A percentile compares a stretch with the other conserved stretches of the same genome.
These are phyloP conservation scores for Populus simonii DNA, from an alignment of 345 rosid genomes.

Conservation along the genomic window DNA sequence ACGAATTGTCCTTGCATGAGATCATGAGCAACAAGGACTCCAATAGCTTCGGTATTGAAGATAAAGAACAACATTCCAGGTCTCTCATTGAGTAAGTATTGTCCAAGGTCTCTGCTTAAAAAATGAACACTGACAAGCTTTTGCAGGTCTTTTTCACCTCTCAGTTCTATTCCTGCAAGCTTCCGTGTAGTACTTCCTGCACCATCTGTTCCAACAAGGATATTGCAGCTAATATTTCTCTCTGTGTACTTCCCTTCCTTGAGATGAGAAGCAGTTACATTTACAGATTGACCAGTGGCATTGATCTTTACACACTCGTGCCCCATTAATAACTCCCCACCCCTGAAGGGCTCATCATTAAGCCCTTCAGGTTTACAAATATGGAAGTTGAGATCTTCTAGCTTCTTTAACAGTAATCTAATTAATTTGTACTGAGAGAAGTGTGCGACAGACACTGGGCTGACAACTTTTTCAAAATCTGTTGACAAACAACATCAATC, in stretches of 20 bases:
- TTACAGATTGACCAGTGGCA: slow-evolving; percentile 40
- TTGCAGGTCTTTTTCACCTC: slow-evolving; percentile 79
- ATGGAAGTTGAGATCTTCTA: slow-evolving; percentile 51
- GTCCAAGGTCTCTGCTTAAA: slow-evolving; percentile 72
- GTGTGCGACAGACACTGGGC: slow-evolving; percentile 91
- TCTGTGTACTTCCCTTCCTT: slow-evolving; percentile 45
- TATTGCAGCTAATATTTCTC: slow-evolving; percentile 52
- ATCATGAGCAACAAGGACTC: slow-evolving; percentile 95
- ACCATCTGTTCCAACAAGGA: slow-evolving; percentile 87
- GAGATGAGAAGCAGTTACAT: slow-evolving; percentile 53
- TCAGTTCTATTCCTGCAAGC: slow-evolving; percentile 56
- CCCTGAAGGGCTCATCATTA: slow-evolving; percentile 28
- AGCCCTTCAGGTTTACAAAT: slow-evolving; percentile 31
- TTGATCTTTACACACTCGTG: slow-evolving; percentile 73
- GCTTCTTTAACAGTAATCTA: slow-evolving; percentile 61
- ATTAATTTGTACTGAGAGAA: slow-evolving; percentile 81
- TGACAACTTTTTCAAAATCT: slow-evolving; percentile 79
- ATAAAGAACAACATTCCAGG: slow-evolving; percentile 93
- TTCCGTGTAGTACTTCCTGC: slow-evolving; percentile 77
- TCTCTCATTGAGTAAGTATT: slow-evolving; percentile 56
- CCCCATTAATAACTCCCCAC: slow-evolving; percentile 65
- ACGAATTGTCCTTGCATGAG: slow-evolving; percentile 84
- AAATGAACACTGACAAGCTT: slow-evolving; percentile 91
- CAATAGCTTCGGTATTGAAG: slow-evolving; percentile 83
- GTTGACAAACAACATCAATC: slow-evolving; percentile 20